These are phyloP conservation scores for Zymoseptoria crescenta DNA, from an alignment of 2,329 filamentous ascomycete species.

Conservation along the genomic window DNA sequence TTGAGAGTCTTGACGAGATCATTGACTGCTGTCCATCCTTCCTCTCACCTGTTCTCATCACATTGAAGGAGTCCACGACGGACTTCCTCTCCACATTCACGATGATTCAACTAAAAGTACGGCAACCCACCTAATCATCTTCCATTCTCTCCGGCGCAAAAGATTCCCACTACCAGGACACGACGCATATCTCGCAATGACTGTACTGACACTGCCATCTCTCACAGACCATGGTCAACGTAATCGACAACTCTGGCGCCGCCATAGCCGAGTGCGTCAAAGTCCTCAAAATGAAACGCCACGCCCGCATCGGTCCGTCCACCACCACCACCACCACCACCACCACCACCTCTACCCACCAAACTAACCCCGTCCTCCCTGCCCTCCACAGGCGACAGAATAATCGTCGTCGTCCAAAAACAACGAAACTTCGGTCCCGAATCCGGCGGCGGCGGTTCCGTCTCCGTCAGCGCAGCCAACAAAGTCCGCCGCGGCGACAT, in stretches of 20 bases:
- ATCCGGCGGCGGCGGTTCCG: slow-evolving; percentile 59
- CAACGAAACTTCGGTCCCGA: slow-evolving; percentile 71
- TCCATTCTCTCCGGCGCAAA: not conserved
- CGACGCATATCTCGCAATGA: not conserved
- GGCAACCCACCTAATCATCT: not conserved
- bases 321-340: not conserved
- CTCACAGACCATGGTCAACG: slow-evolving; percentile 87
- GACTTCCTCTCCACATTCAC: slow-evolving; percentile 32
- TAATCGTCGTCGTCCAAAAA: slow-evolving; percentile 96
- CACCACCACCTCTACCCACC: not conserved
- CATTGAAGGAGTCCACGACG: not conserved
- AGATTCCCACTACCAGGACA: not conserved
- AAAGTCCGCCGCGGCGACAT: slow-evolving; percentile 97
- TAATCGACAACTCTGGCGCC: slow-evolving; percentile 99
- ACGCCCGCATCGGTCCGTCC: slow-evolving; percentile 74
- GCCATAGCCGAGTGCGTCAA: slow-evolving; percentile 94
- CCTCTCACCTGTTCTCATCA: not conserved
- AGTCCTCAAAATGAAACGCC: slow-evolving; percentile 81
- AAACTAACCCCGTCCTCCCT: not conserved
- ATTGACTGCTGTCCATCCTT: not conserved
- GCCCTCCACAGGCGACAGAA: slow-evolving; percentile 67
- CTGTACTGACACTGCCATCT: not conserved
- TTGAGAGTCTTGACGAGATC: no score
- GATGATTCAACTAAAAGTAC: slow-evolving; percentile 63
- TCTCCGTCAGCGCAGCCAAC: slow-evolving; percentile 67